Conservation (phyloP, 306 rosid species). For the Castanea crenata region DNA sequence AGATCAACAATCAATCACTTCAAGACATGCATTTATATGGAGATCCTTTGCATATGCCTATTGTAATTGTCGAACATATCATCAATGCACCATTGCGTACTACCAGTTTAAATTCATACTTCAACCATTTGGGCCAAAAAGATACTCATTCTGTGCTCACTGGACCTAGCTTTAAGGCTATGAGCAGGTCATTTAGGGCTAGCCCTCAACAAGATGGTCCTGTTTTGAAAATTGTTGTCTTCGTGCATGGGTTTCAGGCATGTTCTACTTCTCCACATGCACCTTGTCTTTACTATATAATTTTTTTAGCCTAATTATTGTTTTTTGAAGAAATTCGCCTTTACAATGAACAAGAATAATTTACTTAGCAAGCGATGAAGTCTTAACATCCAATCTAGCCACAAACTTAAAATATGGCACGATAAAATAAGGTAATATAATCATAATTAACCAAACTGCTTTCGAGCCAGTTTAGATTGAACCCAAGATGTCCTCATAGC, state of each 20-base stretch:
- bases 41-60: constrained; percentile 69
- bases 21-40: constrained; percentile 92
- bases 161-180: constrained; percentile 33
- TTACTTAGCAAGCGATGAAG: too few relatives aligned
- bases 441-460: too few relatives aligned
- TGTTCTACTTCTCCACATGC: constrained; percentile 28
- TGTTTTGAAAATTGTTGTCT: constrained; percentile 76
- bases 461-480: too few relatives aligned
- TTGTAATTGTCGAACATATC: constrained; percentile 83
- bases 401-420: too few relatives aligned
- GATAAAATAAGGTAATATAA: too few relatives aligned
- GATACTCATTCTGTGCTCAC: constrained; percentile 26
- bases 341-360: too few relatives aligned
- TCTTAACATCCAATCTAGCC: too few relatives aligned
- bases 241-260: constrained; percentile 99
- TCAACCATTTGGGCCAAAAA: constrained; percentile 43
- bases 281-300: not conserved
- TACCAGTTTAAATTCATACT: constrained; percentile 62
- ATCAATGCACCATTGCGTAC: constrained; percentile 71
- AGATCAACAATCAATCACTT: constrained; percentile 79
- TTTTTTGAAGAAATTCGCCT: not conserved
- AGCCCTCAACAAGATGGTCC: constrained; percentile 42
- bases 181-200: constrained; percentile 29
- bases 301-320: not conserved
- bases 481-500: too few relatives aligned